Base-by-base conservation (phyloP, 208 protist species). In the Trypanosoma cruzi region DNA sequence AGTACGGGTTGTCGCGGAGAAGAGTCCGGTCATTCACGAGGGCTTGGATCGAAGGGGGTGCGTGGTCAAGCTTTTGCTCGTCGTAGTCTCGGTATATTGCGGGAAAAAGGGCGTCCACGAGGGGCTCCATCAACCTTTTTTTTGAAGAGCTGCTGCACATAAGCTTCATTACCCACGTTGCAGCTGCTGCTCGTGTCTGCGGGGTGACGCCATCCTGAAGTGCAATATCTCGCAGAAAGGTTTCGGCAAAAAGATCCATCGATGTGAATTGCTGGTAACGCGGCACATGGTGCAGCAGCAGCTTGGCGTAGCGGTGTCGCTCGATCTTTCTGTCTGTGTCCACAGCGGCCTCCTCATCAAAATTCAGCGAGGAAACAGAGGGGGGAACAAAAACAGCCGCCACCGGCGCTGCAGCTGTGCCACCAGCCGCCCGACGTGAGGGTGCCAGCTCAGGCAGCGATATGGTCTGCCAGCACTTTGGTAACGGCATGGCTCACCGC, bases 31-130 rank as follows among this genome's bases (percentile, higher is more conserved):
- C 84, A 20, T 53, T 71, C 57, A 92, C 57, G 50, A 93, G 79
- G 49, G 75, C 57, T 52, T 85, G 81, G 64, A 95, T 79, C 22
- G 85, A 75, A 40, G 85, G 64, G 2, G 87, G 76, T 10, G 79
- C 78, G 22, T 64, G 71, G 28, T 73, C 64, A 3, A 90, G 71
- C 36, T 58, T 42, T 34, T 55, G 66, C 5, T 79, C 78, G 37
- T 73, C 54, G 74, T 90, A 95, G n/a, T 90, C 60, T 55, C 81
- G 88, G 75, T 92, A 95, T 14, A 95, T 64, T 46, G 79, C 87
- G 14, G 90, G 90, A 18, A 93, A 68, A 3, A 95, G 68, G 1
- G 79, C 76, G 24, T 85, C 63, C n/a, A 79, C 75, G 31, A 92
- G 71, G 31, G 69, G 52, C 29, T 50, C 46, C 71, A 77, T 70